A percentile compares a stretch with the other conserved stretches of the same genome.
Conservation (phyloP, 305 asterid genomes). For the Solanum hybrid region DNA sequence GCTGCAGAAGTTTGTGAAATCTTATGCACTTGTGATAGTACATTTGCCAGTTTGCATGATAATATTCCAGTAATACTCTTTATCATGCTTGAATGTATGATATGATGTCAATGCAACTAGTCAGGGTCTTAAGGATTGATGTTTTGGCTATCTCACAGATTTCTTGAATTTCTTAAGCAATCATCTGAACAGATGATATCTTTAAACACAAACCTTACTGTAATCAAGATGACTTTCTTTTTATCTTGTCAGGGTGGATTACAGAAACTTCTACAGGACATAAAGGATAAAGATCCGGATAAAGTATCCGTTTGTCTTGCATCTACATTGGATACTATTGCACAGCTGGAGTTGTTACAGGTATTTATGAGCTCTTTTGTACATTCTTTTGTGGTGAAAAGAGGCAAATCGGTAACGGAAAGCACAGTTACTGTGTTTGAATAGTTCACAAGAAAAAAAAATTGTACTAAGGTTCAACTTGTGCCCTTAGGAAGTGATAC, state of each 20-base stretch:
- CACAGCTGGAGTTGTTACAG: slow-evolving; percentile 89
- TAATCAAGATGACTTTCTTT: slow-evolving; percentile 7
- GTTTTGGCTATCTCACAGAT: neutral
- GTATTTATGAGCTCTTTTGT: slow-evolving; percentile 23
- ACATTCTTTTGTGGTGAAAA: neutral
- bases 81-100: neutral
- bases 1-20: neutral
- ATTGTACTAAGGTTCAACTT: neutral
- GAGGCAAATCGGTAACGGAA: neutral
- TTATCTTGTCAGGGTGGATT: slow-evolving; percentile 60
- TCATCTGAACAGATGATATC: neutral
- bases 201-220: neutral
- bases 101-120: neutral
- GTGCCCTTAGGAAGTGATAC: neutral
- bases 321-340: slow-evolving; percentile 68
- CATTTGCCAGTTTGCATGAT: neutral
- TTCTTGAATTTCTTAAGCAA: neutral
- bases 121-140: neutral
- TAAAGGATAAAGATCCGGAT: slow-evolving; percentile 76
- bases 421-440: neutral
- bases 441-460: neutral
- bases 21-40: neutral
- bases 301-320: slow-evolving; percentile 77
- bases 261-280: slow-evolving; percentile 56
- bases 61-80: neutral